Percentiles rank a stretch among this genome's conserved stretches.
phyloP scores from a whole-genome alignment of 2,329 filamentous ascomycete genomes.

The Ophiostoma sp. region DNA sequence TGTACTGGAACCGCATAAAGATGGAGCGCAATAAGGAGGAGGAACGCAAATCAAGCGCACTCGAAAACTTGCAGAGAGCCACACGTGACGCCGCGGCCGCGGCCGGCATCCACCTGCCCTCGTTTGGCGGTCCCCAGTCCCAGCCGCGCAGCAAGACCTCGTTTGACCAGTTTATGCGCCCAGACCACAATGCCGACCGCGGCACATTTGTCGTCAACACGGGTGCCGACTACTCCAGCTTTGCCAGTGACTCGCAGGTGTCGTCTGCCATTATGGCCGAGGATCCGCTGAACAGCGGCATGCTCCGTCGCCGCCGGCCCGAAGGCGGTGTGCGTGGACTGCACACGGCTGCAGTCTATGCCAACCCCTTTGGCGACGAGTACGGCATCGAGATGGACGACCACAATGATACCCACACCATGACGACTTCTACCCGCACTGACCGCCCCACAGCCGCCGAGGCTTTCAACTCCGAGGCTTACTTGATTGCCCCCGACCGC shows the following conservation, averaged over 20 bases:
- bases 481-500: conserved; percentile 45
- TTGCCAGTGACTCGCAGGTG: conserved; percentile 33
- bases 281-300: conserved; percentile 41
- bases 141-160: conserved; percentile 36
- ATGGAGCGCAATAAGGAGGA: conserved; percentile 47
- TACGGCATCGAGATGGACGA: conserved; percentile 50
- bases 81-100: conserved; percentile 27
- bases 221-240: conserved; percentile 44
- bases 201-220: conserved; percentile 61
- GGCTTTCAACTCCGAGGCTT: conserved; percentile 35
- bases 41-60: conserved; percentile 29
- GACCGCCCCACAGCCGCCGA: not conserved
- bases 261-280: not conserved
- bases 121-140: conserved; percentile 14
- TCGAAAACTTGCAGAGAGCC: conserved; percentile 23
- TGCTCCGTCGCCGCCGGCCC: conserved; percentile 52
- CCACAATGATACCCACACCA: conserved; percentile 28
- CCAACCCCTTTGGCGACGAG: conserved; percentile 62
- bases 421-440: not conserved
- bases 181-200: conserved; percentile 52
- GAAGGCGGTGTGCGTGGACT: conserved; percentile 38
- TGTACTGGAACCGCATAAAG: conserved; percentile 64
- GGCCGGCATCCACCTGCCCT: conserved; percentile 23
- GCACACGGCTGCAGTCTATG: conserved; percentile 42
- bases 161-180: conserved; percentile 61